phyloP scores from a whole-genome alignment of 768 basidiomycete genomes.

The Boletus bicolor region DNA sequence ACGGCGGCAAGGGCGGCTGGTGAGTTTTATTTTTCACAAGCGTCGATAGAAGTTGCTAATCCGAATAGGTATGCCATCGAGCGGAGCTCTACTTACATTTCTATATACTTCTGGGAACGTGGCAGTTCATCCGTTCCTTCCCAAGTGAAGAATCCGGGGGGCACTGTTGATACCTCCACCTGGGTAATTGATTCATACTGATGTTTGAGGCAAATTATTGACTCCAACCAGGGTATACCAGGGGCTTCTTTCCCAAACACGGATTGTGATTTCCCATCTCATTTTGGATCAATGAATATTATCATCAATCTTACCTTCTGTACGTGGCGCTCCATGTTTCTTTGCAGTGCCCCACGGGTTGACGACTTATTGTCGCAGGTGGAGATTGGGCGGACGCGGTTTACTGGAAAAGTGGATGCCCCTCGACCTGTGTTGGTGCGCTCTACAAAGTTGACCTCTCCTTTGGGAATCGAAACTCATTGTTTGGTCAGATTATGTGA shows the following conservation, averaged over 20 bases:
- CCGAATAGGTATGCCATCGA: slow-evolving; percentile 35
- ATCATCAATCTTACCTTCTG: slow-evolving; percentile 22
- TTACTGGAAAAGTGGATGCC: slow-evolving; percentile 19
- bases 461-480: slow-evolving; percentile 25
- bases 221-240: slow-evolving; percentile 12
- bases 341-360: background rate
- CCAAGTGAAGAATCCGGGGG: slow-evolving; percentile 26
- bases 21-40: slow-evolving; percentile 2
- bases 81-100: slow-evolving; percentile 29
- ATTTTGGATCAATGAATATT: slow-evolving; percentile 20
- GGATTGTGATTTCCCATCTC: slow-evolving; percentile 12
- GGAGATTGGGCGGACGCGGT: slow-evolving; percentile 30
- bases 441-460: background rate
- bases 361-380: slow-evolving; percentile 9
- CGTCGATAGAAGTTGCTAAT: background rate
- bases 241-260: slow-evolving; percentile 15
- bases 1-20: slow-evolving; percentile 38
- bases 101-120: slow-evolving; percentile 42
- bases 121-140: slow-evolving; percentile 35
- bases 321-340: slow-evolving; percentile 1
- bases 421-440: slow-evolving; percentile 29
- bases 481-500: slow-evolving; percentile 45
- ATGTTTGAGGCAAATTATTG: background rate
- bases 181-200: slow-evolving; percentile 20
- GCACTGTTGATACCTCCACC: slow-evolving; percentile 16